A percentile compares a stretch with the other conserved stretches of the same genome.
phyloP scores from a whole-genome alignment of 352 stramenopile genomes.

The Phytopythium oedochilum region DNA sequence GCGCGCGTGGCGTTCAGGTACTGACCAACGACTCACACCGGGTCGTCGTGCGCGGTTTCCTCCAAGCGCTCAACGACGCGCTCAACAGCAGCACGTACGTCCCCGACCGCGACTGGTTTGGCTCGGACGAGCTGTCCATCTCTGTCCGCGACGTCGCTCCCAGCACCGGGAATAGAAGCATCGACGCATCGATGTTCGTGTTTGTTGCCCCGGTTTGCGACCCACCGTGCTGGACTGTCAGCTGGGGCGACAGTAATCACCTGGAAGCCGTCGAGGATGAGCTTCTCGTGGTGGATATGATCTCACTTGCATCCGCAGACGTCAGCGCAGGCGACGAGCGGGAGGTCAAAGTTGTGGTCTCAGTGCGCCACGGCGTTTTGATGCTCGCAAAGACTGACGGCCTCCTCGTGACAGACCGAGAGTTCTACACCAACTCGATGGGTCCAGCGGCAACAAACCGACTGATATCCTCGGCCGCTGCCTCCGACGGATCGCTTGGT shows the following conservation, averaged over 20 bases:
- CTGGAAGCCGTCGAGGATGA: slow-evolving; percentile 40
- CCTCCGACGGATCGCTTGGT: slow-evolving; percentile 11
- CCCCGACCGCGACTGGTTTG: slow-evolving; percentile 49
- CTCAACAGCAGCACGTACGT: slow-evolving; percentile 48
- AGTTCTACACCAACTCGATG: slow-evolving; percentile 6
- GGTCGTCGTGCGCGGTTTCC: slow-evolving; percentile 29
- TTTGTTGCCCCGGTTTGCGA: slow-evolving; percentile 56
- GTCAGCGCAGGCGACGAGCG: slow-evolving; percentile 16
- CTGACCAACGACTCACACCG: slow-evolving; percentile 17
- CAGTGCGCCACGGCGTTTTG: slow-evolving; percentile 37
- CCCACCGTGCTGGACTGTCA: slow-evolving; percentile 26
- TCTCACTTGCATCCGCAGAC: slow-evolving; percentile 31
- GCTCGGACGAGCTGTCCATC: slow-evolving; percentile 40
- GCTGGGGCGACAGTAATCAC: not conserved
- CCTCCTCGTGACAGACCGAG: slow-evolving; percentile 18
- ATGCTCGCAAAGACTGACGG: slow-evolving; percentile 41
- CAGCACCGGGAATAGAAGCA: slow-evolving; percentile 5
- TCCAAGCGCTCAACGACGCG: slow-evolving; percentile 45
- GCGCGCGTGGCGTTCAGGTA: slow-evolving; percentile 20
- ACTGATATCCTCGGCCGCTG: not conserved
- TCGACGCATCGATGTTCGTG: slow-evolving; percentile 20
- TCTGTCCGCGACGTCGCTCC: slow-evolving; percentile 16
- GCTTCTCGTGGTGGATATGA: slow-evolving; percentile 25
- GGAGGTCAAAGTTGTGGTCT: slow-evolving; percentile 29
- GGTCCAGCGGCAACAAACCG: slow-evolving; percentile 6